phyloP scores from a whole-genome alignment of 78 protist genomes.

The Dictyostelium citrinum region DNA sequence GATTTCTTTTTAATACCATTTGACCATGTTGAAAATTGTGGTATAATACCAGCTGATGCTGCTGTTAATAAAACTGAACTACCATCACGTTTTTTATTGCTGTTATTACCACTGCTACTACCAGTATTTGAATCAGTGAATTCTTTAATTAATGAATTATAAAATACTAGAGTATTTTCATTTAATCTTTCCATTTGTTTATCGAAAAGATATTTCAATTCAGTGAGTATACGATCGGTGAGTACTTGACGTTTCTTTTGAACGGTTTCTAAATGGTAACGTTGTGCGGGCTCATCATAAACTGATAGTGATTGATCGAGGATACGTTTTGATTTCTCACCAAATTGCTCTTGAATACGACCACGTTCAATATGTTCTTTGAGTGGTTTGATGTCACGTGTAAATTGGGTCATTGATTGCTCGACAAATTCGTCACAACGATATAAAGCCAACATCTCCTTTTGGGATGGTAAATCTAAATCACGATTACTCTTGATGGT shows the following conservation, averaged over 20 bases:
- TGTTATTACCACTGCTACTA: neutral
- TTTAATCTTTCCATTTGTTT: constrained; percentile 47
- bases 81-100: constrained; percentile 28
- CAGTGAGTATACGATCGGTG: constrained; percentile 7
- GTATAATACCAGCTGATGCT: constrained; percentile 22
- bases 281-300: constrained; percentile 37
- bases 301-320: neutral
- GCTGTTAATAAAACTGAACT: neutral
- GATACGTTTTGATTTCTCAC: constrained; percentile 10
- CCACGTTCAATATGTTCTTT: constrained; percentile 64
- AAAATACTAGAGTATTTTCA: constrained; percentile 52
- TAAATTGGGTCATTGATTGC: constrained; percentile 8
- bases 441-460: constrained; percentile 91
- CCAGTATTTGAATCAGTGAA: neutral
- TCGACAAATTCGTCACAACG: constrained; percentile 92
- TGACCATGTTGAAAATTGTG: constrained; percentile 44
- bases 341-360: constrained; percentile 28
- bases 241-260: constrained; percentile 40
- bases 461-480: constrained; percentile 93
- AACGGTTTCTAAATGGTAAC: constrained; percentile 47
- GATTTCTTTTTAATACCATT: constrained; percentile 15
- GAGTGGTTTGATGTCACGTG: constrained; percentile 19
- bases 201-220: constrained; percentile 28
- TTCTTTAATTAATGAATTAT: constrained; percentile 45
- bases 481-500: constrained; percentile 90